A percentile compares a stretch with the other conserved stretches of the same genome.
Conservation (phyloP, 2,329 filamentous ascomycete genomes). For the Gaeumannomyces sp. region DNA sequence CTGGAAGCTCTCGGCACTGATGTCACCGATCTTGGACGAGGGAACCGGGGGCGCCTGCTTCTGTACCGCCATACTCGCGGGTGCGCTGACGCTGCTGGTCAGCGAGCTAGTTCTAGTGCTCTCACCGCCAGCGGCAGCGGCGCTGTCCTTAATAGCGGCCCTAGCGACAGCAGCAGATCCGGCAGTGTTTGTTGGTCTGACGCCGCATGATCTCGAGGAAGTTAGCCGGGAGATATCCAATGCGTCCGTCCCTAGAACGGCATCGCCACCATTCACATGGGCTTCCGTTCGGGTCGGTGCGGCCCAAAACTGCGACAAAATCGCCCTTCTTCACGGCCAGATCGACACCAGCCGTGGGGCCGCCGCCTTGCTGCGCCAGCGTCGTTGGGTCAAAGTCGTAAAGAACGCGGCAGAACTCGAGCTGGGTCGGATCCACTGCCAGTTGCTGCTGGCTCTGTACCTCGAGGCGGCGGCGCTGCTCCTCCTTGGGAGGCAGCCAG, state of each 20-base stretch:
- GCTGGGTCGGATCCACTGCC: slow-evolving; percentile 66
- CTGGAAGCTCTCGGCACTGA: slow-evolving; percentile 49
- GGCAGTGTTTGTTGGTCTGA: not conserved
- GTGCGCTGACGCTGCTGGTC: slow-evolving; percentile 34
- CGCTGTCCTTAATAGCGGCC: slow-evolving; percentile 36
- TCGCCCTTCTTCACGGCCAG: slow-evolving; percentile 91
- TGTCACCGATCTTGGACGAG: slow-evolving; percentile 43
- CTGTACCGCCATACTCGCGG: slow-evolving; percentile 17
- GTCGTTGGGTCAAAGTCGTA: slow-evolving; percentile 77
- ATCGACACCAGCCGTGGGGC: slow-evolving; percentile 65
- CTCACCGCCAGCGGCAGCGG: slow-evolving; percentile 36
- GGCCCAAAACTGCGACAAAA: slow-evolving; percentile 86
- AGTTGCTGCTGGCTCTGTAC: slow-evolving; percentile 41
- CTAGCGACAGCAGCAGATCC: not conserved
- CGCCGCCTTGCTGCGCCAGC: slow-evolving; percentile 43
- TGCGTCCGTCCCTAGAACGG: slow-evolving; percentile 77
- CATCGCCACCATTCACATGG: slow-evolving; percentile 97
- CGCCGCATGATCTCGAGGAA: slow-evolving; percentile 59
- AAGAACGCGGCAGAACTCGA: slow-evolving; percentile 91
- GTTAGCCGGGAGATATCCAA: slow-evolving; percentile 86
- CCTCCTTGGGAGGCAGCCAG: slow-evolving; percentile 82
- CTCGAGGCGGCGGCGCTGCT: slow-evolving; percentile 55
- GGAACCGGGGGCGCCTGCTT: slow-evolving; percentile 19
- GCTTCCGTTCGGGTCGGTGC: slow-evolving; percentile 86
- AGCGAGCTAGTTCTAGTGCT: slow-evolving; percentile 42